These are phyloP conservation scores for Forsythia viridissima DNA, from an alignment of 257 asterid species.

Conservation along the genomic window DNA sequence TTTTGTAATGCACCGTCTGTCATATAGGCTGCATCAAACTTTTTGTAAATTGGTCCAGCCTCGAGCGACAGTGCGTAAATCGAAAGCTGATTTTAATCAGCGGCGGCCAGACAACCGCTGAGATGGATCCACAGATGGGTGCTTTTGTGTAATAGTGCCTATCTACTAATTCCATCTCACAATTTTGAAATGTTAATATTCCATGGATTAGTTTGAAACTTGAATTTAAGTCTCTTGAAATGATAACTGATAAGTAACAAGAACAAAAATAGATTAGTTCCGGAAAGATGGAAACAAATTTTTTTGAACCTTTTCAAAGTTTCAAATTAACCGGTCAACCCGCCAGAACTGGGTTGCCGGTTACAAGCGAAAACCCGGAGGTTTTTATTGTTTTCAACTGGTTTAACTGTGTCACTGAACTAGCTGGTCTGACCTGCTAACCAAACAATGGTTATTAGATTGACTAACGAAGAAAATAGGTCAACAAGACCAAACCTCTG, in stretches of 20 bases:
- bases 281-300: too few relatives aligned
- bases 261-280: background rate
- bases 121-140: constrained; percentile 50
- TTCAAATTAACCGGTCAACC: too few relatives aligned
- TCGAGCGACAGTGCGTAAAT: constrained; percentile 37
- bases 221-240: background rate
- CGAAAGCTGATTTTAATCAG: constrained; percentile 36
- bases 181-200: background rate
- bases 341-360: too few relatives aligned
- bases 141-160: constrained; percentile 27
- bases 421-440: too few relatives aligned
- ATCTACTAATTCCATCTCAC: constrained; percentile 54
- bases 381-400: too few relatives aligned
- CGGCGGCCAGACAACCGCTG: constrained; percentile 70
- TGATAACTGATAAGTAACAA: background rate
- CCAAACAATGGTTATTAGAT: too few relatives aligned
- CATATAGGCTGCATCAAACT: constrained; percentile 26
- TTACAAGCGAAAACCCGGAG: too few relatives aligned
- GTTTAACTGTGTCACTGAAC: too few relatives aligned
- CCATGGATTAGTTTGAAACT: background rate
- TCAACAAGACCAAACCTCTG: too few relatives aligned
- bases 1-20: constrained; percentile 32
- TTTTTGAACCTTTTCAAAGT: background rate
- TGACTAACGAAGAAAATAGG: too few relatives aligned
- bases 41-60: constrained; percentile 32